Evolutionary conservation across 2,329 filamentous ascomycete species (phyloP), one percentile per base, ranked within the genome.

Genomic region (Myriosclerotinia curreyana): DNA sequence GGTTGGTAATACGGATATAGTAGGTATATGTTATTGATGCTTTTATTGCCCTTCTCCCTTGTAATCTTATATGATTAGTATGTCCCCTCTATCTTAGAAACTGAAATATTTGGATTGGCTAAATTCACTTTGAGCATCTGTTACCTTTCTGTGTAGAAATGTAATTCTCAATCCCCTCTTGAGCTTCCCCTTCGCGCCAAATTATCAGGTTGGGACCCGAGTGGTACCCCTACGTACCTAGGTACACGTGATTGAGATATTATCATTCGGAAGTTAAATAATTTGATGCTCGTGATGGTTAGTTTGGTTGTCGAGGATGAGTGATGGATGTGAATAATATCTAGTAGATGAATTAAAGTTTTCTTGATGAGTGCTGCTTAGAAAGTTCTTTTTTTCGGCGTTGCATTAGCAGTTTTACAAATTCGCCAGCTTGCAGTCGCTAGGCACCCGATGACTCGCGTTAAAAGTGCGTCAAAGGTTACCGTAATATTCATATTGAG

Each of bases 391-490:
- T 22, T 52, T 52, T 52, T 52, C 31, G 50, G 28, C n/a, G 20
- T 52, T 52, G 28, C 50, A 52, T 22, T 22, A 25, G 50, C 20
- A 53, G 34, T 9, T 38, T 52, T 20, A 50, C 17, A 52, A 52
- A 11, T 56, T 56, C 28, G 54, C 54, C 40, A 56, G 54, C 28
- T 51, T 60, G 36, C 48, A 50, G 36, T 55, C 42, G 36, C 61
- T 34, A 63, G 61, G 61, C 61, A 63, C 52, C 60, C 54, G 54
- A 58, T 58, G 61, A 63, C 61, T 63, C 61, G 61, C 61, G 61
- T 63, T 58, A 53, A 54, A 63, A 46, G 22, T 49, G 42, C 52
- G 22, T 20, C 28, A 46, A 14, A 31, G 52, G 61, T 50, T 25
- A 58, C 25, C 61, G 52, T 63, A 59, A 58, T 59, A 31, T 31